Percentiles rank a stretch among this genome's conserved stretches.
Evolutionary conservation across 2,329 filamentous ascomycete species (phyloP).

Genomic region (Cylindrodendrum hubeiense): DNA sequence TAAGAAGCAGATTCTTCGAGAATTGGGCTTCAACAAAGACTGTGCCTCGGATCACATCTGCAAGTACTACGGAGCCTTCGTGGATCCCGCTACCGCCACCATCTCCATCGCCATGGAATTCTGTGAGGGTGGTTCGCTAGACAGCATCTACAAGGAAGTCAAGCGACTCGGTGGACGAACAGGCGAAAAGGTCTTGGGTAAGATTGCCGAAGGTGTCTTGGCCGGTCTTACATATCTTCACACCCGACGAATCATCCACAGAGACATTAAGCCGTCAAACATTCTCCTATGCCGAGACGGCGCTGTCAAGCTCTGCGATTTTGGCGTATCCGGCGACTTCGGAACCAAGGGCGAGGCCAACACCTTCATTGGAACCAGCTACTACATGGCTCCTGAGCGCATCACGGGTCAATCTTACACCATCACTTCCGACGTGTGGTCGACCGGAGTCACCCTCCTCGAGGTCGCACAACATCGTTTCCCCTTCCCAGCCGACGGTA

Average conservation of each 20-base stretch:
- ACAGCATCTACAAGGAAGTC: constrained; percentile 97
- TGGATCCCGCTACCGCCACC: constrained; percentile 94
- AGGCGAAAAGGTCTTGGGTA: constrained; percentile 96
- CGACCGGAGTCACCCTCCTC: constrained; percentile 93
- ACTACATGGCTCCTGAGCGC: constrained; percentile 99
- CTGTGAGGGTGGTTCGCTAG: constrained; percentile 94
- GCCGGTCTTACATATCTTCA: constrained; percentile 96
- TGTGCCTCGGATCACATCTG: constrained; percentile 97
- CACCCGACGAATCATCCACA: constrained; percentile 95
- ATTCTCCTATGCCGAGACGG: constrained; percentile 93
- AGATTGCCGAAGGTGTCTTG: constrained; percentile 94
- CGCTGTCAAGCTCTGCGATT: constrained; percentile 97
- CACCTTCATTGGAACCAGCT: constrained; percentile 98
- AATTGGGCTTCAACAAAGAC: constrained; percentile 97
- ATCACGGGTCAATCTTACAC: constrained; percentile 99
- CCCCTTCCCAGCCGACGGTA: constrained; percentile 96
- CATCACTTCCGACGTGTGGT: constrained; percentile 99
- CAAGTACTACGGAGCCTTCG: constrained; percentile 96
- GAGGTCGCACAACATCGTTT: constrained; percentile 99
- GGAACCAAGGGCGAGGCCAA: constrained; percentile 99
- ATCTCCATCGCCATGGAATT: constrained; percentile 99
- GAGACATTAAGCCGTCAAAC: constrained; percentile 98
- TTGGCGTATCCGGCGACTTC: constrained; percentile 97
- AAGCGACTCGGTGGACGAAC: constrained; percentile 95
- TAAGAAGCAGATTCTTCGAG: constrained; percentile 97